Conservation (phyloP, 805 yeast species). For the Kazachstania kunashirensis region DNA sequence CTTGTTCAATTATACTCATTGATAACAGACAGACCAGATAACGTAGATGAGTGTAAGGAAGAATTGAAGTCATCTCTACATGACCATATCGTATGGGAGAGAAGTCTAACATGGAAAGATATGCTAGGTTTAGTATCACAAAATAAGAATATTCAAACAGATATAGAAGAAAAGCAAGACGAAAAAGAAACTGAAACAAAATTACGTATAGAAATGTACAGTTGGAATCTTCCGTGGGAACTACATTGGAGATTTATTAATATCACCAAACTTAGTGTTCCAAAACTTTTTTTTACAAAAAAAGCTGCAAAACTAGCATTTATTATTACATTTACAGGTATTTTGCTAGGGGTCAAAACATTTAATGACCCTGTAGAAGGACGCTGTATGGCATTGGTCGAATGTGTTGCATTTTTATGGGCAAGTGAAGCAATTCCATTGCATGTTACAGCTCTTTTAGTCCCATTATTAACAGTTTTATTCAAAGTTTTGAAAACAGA, state of each 20-base stretch:
- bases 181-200: conserved; percentile 23
- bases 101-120: conserved; percentile 94
- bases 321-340: conserved; percentile 42
- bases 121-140: conserved; percentile 75
- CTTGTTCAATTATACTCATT: conserved; percentile 49
- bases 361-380: conserved; percentile 52
- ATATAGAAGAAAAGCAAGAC: conserved; percentile 7
- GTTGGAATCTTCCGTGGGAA: conserved; percentile 26
- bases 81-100: conserved; percentile 93
- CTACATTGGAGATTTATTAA: conserved; percentile 6
- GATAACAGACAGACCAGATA: conserved; percentile 30
- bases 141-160: conserved; percentile 26
- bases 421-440: conserved; percentile 93
- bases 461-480: conserved; percentile 72
- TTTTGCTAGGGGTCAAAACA: conserved; percentile 49
- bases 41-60: conserved; percentile 37
- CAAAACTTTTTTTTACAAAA: conserved; percentile 39
- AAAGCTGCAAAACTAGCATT: conserved; percentile 41
- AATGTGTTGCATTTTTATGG: conserved; percentile 68
- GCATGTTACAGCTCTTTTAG: conserved; percentile 75
- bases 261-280: conserved; percentile 26
- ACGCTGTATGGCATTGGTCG: conserved; percentile 58
- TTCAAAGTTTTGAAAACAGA: conserved; percentile 52
- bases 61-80: conserved; percentile 58
- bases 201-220: conserved; percentile 28